These are phyloP conservation scores for Cenococcum geophilum DNA, from an alignment of 495 filamentous ascomycete species.

Conservation along the genomic window DNA sequence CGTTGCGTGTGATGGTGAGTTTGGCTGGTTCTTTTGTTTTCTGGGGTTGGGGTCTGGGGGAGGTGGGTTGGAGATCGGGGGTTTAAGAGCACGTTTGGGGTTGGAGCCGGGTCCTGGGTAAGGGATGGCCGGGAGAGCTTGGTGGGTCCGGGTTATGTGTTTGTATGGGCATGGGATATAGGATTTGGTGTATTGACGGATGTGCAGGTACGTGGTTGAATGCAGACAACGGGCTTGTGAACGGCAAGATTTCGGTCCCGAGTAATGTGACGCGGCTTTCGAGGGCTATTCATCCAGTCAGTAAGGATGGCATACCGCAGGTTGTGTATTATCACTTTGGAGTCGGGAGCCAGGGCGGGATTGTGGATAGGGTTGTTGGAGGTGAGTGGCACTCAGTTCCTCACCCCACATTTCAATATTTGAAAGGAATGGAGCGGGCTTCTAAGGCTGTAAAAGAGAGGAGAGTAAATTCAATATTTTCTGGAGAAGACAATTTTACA, in stretches of 20 bases:
- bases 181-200: not conserved
- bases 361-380: slow-evolving; percentile 30
- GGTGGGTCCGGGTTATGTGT: not conserved
- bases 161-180: not conserved
- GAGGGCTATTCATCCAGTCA: slow-evolving; percentile 38
- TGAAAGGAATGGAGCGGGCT: not conserved
- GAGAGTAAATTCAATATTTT: not conserved
- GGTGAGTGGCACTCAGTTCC: slow-evolving; percentile 18
- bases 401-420: not conserved
- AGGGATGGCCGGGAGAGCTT: not conserved
- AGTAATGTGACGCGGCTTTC: slow-evolving; percentile 41
- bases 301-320: slow-evolving; percentile 39
- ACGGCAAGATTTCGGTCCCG: slow-evolving; percentile 34
- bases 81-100: not conserved
- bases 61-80: not conserved
- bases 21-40: not conserved
- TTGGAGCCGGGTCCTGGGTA: slow-evolving; percentile 1
- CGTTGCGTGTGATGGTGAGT: slow-evolving; percentile 35
- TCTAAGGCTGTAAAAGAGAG: not conserved
- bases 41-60: not conserved
- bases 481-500: too few species aligned
- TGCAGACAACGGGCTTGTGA: slow-evolving; percentile 35
- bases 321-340: slow-evolving; percentile 40
- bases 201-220: slow-evolving; percentile 35
- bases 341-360: slow-evolving; percentile 33